Evolutionary conservation across 2,329 filamentous ascomycete species (phyloP).

Genomic region (Claviceps arundinis): DNA sequence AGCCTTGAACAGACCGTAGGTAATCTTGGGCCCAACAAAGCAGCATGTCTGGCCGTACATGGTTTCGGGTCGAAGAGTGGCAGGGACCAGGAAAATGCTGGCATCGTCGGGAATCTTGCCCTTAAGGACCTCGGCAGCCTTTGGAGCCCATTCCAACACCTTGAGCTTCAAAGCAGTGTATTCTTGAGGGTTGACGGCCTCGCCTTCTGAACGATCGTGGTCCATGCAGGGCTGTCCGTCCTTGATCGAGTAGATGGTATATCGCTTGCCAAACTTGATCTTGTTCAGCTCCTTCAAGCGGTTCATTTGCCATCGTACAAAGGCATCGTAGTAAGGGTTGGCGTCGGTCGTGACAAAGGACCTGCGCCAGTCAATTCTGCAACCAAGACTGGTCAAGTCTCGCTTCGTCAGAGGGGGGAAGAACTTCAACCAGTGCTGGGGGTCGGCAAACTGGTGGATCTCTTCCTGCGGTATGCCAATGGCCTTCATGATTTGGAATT

Average conservation of each 20-base stretch:
- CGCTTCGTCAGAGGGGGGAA: constrained; percentile 53
- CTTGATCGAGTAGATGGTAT: constrained; percentile 65
- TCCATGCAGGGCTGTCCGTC: constrained; percentile 34
- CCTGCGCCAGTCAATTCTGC: constrained; percentile 83
- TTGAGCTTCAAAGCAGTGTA: constrained; percentile 88
- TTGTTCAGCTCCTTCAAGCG: constrained; percentile 78
- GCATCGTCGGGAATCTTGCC: constrained; percentile 67
- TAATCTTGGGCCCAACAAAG: constrained; percentile 83
- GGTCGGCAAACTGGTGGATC: constrained; percentile 85
- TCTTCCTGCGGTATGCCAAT: constrained; percentile 78
- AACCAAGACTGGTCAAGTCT: constrained; percentile 74
- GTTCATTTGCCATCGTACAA: constrained; percentile 95
- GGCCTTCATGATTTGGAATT: constrained; percentile 89
- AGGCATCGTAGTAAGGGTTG: constrained; percentile 93
- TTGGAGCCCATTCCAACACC: constrained; percentile 76
- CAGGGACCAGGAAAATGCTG: constrained; percentile 79
- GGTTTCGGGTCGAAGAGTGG: constrained; percentile 87
- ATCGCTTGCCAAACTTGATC: constrained; percentile 85
- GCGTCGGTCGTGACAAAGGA: constrained; percentile 90
- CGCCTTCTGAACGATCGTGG: constrained; percentile 33
- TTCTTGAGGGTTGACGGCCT: constrained; percentile 61
- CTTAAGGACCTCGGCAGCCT: constrained; percentile 56
- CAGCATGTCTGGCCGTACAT: constrained; percentile 98
- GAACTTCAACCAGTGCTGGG: constrained; percentile 81
- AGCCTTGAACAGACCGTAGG: constrained; percentile 77